Percentiles rank a stretch among this genome's conserved stretches.
Evolutionary conservation across 257 asterid species (phyloP).

Genomic region (Coffea eugenioides): DNA sequence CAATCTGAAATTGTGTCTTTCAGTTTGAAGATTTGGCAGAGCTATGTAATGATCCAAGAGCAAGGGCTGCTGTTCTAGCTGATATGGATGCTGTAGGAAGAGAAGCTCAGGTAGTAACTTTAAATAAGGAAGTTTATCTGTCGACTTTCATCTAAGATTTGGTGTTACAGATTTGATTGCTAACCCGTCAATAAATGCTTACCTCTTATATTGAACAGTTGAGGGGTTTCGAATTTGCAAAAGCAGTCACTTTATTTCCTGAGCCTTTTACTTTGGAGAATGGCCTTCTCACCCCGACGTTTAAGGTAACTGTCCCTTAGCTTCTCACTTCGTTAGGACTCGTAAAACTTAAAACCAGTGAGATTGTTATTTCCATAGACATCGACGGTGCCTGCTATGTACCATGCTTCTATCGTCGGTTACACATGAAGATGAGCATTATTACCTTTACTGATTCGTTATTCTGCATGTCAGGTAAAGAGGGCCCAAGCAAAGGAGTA

Average conservation of each 20-base stretch:
- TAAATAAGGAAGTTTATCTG: background rate
- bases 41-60: slow-evolving; percentile 75
- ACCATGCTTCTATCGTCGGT: background rate
- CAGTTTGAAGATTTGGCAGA: slow-evolving; percentile 72
- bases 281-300: slow-evolving; percentile 87
- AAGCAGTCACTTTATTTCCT: slow-evolving; percentile 67
- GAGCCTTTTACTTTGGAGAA: slow-evolving; percentile 91
- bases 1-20: slow-evolving; percentile 10
- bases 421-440: background rate
- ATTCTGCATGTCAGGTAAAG: slow-evolving; percentile 51
- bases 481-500: slow-evolving; percentile 87
- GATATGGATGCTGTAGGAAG: slow-evolving; percentile 86
- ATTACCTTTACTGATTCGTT: background rate
- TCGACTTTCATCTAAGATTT: background rate
- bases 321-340: background rate
- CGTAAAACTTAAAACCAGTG: background rate
- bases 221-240: slow-evolving; percentile 88
- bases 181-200: background rate
- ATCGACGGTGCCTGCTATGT: background rate
- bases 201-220: slow-evolving; percentile 40
- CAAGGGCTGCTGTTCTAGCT: slow-evolving; percentile 83
- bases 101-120: slow-evolving; percentile 76
- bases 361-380: background rate
- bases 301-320: slow-evolving; percentile 53
- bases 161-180: background rate